Evolutionary conservation across 306 rosid species (phyloP), one percentile per base, ranked within the genome.

Genomic region (Quercus agrifolia): DNA sequence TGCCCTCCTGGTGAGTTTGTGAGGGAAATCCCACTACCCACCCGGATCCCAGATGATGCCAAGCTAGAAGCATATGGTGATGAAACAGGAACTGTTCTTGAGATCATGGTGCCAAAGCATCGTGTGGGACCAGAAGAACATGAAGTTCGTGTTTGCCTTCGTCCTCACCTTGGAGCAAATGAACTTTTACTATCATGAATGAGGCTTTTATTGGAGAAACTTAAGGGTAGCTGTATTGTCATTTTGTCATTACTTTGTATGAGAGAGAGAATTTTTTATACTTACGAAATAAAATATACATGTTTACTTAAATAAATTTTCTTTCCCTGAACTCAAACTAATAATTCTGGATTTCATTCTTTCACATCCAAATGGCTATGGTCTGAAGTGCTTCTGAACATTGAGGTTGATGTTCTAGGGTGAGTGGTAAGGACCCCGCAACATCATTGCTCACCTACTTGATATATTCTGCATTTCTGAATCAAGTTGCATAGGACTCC

Each of bases 1-100:
- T 84, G 87, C 20, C 87, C 87, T 20, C 82, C 85, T 2, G 85
- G 85, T n/a, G 87, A 84, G 64, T 84, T 84, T 55, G 75, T 80
- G 33, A 81, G 87, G 75, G 87, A 80, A 61, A 84, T 84, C 51
- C 74, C 87, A 15, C 74, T 84, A 1, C 80, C 85, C 4, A 74
- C 87, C 18, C 77, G 87, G 28, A 84, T 84, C 51, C 87, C 87
- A 2, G 87, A 84, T 10, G 87, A 84, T 28, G 87, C 84, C 19
- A 84, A 76, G 56, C 79, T 84, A 15, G 78, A 84, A 80, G 87
- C 83, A 33, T 84, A 76, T 59, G 73, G 82, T 33, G 85, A 84
- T 8, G 85, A 74, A 30, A 73, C 85, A 0, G 85, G 79, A n/a
- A 77, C 82, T 3, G 82, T 72, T 25, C 82, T 84, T 20, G 87